These are phyloP conservation scores for Globisporangium yorkense DNA, from an alignment of 352 stramenopile genomes.

Conservation along the genomic window DNA sequence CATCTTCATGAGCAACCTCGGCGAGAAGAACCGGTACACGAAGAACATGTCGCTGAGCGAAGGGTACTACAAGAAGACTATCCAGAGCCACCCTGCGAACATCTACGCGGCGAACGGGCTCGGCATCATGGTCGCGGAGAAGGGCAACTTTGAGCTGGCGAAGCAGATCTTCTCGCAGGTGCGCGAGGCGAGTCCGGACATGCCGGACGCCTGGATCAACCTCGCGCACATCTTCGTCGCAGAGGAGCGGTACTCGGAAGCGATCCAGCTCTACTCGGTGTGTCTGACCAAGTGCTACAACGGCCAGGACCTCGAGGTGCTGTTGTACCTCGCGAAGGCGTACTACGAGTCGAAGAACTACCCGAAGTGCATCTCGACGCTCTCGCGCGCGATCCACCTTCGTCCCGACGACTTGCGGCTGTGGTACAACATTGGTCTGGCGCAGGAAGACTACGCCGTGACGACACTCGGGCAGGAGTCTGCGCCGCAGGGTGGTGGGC, in stretches of 20 bases:
- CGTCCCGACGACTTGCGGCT: conserved; percentile 71
- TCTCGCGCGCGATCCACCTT: conserved; percentile 77
- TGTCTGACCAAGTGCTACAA: conserved; percentile 89
- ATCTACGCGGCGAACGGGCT: conserved; percentile 97
- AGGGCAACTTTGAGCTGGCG: conserved; percentile 94
- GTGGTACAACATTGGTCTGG: conserved; percentile 84
- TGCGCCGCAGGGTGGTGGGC: conserved; percentile 19
- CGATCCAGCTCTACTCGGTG: conserved; percentile 94
- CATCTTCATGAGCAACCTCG: conserved; percentile 98
- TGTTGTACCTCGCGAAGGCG: conserved; percentile 83
- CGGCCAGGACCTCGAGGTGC: conserved; percentile 71
- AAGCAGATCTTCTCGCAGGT: conserved; percentile 97
- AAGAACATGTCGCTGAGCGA: conserved; percentile 95
- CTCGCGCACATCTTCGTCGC: conserved; percentile 96
- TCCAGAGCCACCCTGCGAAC: conserved; percentile 90
- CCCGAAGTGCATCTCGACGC: conserved; percentile 78
- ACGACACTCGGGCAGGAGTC: conserved; percentile 74
- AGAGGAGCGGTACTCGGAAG: conserved; percentile 94
- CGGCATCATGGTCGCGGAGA: conserved; percentile 97
- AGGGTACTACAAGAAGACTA: conserved; percentile 95
- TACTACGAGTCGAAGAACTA: conserved; percentile 90
- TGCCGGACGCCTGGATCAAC: conserved; percentile 96
- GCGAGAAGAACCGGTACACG: conserved; percentile 92
- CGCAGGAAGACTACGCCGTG: conserved; percentile 85
- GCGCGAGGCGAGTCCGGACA: conserved; percentile 93